phyloP scores from a whole-genome alignment of 768 basidiomycete genomes.

The Nidula microcarpa region DNA sequence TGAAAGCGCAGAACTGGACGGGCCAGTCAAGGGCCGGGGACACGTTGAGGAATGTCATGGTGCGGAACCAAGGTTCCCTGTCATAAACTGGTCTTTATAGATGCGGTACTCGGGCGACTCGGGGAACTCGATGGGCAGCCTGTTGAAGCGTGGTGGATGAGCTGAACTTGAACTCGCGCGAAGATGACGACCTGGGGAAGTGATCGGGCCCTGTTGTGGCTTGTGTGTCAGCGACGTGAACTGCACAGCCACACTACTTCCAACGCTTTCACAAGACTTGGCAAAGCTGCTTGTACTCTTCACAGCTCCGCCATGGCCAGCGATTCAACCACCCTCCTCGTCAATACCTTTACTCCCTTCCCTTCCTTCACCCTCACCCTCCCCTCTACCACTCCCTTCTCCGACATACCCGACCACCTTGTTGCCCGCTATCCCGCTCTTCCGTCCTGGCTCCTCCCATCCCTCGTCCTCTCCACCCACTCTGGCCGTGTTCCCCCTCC shows the following conservation, averaged over 20 bases:
- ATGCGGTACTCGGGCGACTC: no score
- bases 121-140: no score
- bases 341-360: slow-evolving; percentile 11
- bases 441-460: slow-evolving; percentile 50
- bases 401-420: slow-evolving; percentile 64
- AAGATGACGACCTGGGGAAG: background rate
- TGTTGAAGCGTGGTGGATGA: background rate
- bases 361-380: slow-evolving; percentile 15
- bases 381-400: slow-evolving; percentile 28
- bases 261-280: background rate
- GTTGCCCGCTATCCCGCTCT: slow-evolving; percentile 43
- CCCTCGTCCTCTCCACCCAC: slow-evolving; percentile 66
- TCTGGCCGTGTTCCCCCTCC: slow-evolving; percentile 59
- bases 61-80: background rate
- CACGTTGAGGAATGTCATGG: background rate
- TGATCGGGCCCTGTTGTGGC: background rate
- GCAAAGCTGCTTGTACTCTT: no score
- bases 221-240: background rate
- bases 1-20: background rate
- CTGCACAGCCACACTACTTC: background rate
- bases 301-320: slow-evolving; percentile 9
- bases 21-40: background rate
- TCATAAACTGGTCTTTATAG: background rate
- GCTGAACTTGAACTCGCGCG: background rate
- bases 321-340: slow-evolving; percentile 27